These are phyloP conservation scores for Penicillium antarcticum DNA, from an alignment of 495 filamentous ascomycete genomes.

Conservation along the genomic window DNA sequence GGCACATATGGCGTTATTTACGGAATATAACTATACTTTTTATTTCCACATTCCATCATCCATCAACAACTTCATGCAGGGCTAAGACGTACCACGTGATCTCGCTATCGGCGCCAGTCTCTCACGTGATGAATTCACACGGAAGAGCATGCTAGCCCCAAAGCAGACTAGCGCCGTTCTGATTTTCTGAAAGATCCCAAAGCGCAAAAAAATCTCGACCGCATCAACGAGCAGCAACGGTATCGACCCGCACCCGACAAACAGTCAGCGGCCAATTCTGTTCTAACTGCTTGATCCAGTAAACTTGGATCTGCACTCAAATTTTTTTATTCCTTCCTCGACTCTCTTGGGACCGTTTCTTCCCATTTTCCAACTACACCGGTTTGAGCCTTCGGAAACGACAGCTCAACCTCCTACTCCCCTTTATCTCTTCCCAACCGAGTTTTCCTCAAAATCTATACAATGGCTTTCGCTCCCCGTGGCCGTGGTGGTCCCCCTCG, in stretches of 20 bases:
- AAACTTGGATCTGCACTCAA: constrained; percentile 11
- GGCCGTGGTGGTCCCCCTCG: constrained; percentile 32
- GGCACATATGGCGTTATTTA: not conserved
- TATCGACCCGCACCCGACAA: constrained; percentile 32
- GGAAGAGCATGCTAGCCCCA: constrained; percentile 20
- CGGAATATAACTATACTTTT: not conserved
- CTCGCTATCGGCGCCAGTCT: constrained; percentile 15
- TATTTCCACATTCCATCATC: not conserved
- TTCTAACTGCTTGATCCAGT: constrained; percentile 20
- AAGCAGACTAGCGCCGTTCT: constrained; percentile 33
- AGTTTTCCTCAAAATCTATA: constrained; percentile 12
- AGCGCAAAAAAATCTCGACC: constrained; percentile 46
- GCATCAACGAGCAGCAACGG: constrained; percentile 44
- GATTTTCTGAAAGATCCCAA: constrained; percentile 48
- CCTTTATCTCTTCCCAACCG: constrained; percentile 9
- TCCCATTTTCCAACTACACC: constrained; percentile 14
- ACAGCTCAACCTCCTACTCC: constrained; percentile 23
- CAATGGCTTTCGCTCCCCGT: constrained; percentile 43
- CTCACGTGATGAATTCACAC: constrained; percentile 29
- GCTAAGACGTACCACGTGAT: constrained; percentile 32
- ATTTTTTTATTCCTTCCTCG: constrained; percentile 9
- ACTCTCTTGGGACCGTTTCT: constrained; percentile 15
- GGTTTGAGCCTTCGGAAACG: constrained; percentile 21
- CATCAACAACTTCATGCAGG: constrained; percentile 12
- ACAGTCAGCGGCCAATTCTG: constrained; percentile 23